Base-by-base conservation (phyloP, 768 basidiomycete species). In the Boletus subcaerulescens region DNA sequence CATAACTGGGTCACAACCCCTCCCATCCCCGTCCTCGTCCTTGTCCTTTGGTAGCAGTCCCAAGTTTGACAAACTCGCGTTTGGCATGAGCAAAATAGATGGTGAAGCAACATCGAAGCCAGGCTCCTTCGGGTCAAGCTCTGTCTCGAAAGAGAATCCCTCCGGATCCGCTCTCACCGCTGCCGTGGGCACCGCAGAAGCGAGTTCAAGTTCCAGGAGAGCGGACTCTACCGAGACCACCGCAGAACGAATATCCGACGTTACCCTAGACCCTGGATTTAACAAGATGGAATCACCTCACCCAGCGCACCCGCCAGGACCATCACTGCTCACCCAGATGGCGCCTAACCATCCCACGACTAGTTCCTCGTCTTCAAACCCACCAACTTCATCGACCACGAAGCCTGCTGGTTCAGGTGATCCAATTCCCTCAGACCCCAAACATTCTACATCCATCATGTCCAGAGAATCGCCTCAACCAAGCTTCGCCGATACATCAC, bases 61-160 rank as follows among this genome's bases (percentile, higher is more conserved):
- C 13, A 83, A 80, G 71, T 74, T 95, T 45, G 95, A 97, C 77
- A 89, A 87, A 61, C 91, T 86, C 77, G 86, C 85, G 0, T 96
- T 99, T 64, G 87, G 85, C 3, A 98, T 98, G 96, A 87, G 81
- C 73, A 91, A 86, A 73, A 95, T 98, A 63, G 89, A 85, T 20
- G 77, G 74, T 42, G 71, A 76, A 38, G 69, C 61, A 44, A 62
- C 65, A 11, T 72, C 70, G 43, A 73, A 74, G 39, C 68, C 71
- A 3, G 72, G 68, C 50, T 71, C 73, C 36, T 52, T 62, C 14
- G 65, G 66, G 22, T 70, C 69, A 8, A 42, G 44, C 31, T 65
- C 68, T 8, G 14, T 60, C 44, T 45, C 65, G 42, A 63, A 66
- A 56, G 66, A 71, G 6, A 55, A 36, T 1, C 48, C 57, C 9